Percentiles rank a stretch among this genome's conserved stretches.
These are phyloP conservation scores for Chrysoporthe cubensis DNA, from an alignment of 2,329 filamentous ascomycete genomes.

Conservation along the genomic window DNA sequence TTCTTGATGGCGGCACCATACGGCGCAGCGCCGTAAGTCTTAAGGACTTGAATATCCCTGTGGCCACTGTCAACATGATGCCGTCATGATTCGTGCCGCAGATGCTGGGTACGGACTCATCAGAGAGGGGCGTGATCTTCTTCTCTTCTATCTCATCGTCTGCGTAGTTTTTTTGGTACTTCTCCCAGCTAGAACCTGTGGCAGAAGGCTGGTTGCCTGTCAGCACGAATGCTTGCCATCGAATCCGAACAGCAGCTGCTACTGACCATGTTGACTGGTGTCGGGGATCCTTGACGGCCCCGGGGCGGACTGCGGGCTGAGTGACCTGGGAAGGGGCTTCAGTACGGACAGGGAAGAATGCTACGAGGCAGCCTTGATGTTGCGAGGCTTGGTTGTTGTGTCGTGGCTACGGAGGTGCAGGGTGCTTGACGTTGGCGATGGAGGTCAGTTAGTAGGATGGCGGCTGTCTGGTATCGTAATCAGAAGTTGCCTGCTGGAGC, in stretches of 20 bases:
- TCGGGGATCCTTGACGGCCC: constrained; percentile 23
- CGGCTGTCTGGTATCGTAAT: constrained; percentile 28
- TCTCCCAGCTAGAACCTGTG: constrained; percentile 95
- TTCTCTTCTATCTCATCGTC: constrained; percentile 98
- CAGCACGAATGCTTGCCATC: constrained; percentile 33
- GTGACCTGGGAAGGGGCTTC: constrained; percentile 35
- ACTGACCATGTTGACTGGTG: constrained; percentile 48
- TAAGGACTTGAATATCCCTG: constrained; percentile 98
- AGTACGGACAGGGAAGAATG: constrained; percentile 34
- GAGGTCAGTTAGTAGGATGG: constrained; percentile 9
- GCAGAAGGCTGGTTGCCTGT: constrained; percentile 78
- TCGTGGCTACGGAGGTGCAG: constrained; percentile 16
- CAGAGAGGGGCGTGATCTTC: constrained; percentile 96
- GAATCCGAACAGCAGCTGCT: constrained; percentile 19
- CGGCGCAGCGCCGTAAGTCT: constrained; percentile 96
- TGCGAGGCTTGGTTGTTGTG: constrained; percentile 13
- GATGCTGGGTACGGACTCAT: constrained; percentile 61
- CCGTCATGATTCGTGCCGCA: constrained; percentile 4
- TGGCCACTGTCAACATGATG: constrained; percentile 22
- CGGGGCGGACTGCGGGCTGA: constrained; percentile 3
- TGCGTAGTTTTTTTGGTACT: constrained; percentile 95
- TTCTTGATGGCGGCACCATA: constrained; percentile 94
- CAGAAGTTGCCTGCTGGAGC: constrained; percentile 26
- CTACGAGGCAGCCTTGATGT: constrained; percentile 10
- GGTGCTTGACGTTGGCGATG: constrained; percentile 16